Percentiles rank a stretch among this genome's conserved stretches.
Evolutionary conservation across 768 basidiomycete genomes (phyloP).

Genomic region (Lanmaoa pseudosensibilis): DNA sequence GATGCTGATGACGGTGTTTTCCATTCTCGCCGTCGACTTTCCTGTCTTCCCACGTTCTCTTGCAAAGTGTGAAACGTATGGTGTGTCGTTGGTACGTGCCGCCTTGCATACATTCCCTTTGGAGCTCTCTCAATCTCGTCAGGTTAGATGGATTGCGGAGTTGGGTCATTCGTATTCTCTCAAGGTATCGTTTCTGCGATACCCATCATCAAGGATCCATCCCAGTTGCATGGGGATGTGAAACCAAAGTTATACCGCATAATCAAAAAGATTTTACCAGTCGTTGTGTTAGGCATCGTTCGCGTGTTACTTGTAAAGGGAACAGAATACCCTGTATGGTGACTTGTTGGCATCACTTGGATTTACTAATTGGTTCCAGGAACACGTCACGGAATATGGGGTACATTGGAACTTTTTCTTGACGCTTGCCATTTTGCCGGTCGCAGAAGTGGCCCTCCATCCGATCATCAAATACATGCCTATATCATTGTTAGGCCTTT

Average conservation of each 20-base stretch:
- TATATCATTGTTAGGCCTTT: slow-evolving; percentile 60
- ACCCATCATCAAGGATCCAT: slow-evolving; percentile 66
- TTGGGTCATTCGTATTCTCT: slow-evolving; percentile 96
- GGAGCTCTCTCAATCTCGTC: neutral
- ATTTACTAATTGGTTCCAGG: slow-evolving; percentile 45
- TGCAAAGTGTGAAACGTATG: slow-evolving; percentile 93
- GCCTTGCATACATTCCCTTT: neutral
- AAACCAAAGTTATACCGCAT: slow-evolving; percentile 50
- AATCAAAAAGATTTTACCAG: slow-evolving; percentile 60
- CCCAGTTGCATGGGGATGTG: slow-evolving; percentile 49
- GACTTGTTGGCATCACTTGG: neutral
- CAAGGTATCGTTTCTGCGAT: slow-evolving; percentile 91
- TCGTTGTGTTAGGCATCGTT: slow-evolving; percentile 71
- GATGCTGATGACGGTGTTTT: slow-evolving; percentile 89
- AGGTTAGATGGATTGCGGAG: slow-evolving; percentile 92
- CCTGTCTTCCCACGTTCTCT: slow-evolving; percentile 83
- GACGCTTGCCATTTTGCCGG: slow-evolving; percentile 79
- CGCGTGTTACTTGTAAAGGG: slow-evolving; percentile 88
- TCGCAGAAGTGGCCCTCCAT: slow-evolving; percentile 67
- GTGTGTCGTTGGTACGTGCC: slow-evolving; percentile 80
- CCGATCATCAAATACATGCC: slow-evolving; percentile 60
- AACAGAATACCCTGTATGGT: slow-evolving; percentile 86
- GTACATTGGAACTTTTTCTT: slow-evolving; percentile 99
- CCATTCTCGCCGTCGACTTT: slow-evolving; percentile 96
- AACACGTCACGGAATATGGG: slow-evolving; percentile 96